Evolutionary conservation across 164 flowering plant genomes (phyloP), one percentile per base, ranked within the genome.

Genomic region (Aristolochia californica): DNA sequence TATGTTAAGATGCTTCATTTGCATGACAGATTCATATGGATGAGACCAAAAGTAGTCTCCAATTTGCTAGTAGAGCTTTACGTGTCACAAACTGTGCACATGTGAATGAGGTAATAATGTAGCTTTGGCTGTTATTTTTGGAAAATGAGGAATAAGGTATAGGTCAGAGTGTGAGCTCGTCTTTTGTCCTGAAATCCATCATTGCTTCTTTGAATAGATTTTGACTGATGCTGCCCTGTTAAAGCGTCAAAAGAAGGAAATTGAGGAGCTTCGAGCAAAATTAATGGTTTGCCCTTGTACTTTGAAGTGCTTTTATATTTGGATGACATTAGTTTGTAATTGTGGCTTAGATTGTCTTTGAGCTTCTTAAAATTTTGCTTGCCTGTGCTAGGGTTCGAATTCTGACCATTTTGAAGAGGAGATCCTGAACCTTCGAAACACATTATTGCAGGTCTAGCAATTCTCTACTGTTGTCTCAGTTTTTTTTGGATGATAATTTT

Each of bases 181-280:
- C 40, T 34, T 34, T 34, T 7, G 40, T 34, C 40, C 10, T 7
- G 40, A 34, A 7, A 34, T 12, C 10, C 7, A 34, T 34, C 40
- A 9, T 34, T 34, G 40, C 40, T 34, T 34, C 40, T 34, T 20
- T 30, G 16, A 50, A 51, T 72, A 94, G 99, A 85, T 94, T 59
- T 74, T 94, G 61, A 94, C 99, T 49, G 97, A 94, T 82, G 99
- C 96, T 67, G 99, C 99, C 58, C 67, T 94, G 69, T 68, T 94
- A 55, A 94, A 94, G 73, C 96, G 99, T 28, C 99, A 94, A 74
- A 93, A 85, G 75, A 94, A 84, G 71, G 99, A 94, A 76, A 94
- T 94, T 56, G 99, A 85, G 68, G 95, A 85, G 59, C 93, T 94
- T 66, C 80, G 95, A 21, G 90, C 84, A 59, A 94, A 88, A 74